Evolutionary conservation across 2,329 filamentous ascomycete species (phyloP).

Genomic region (Berkeleyomyces basicola): DNA sequence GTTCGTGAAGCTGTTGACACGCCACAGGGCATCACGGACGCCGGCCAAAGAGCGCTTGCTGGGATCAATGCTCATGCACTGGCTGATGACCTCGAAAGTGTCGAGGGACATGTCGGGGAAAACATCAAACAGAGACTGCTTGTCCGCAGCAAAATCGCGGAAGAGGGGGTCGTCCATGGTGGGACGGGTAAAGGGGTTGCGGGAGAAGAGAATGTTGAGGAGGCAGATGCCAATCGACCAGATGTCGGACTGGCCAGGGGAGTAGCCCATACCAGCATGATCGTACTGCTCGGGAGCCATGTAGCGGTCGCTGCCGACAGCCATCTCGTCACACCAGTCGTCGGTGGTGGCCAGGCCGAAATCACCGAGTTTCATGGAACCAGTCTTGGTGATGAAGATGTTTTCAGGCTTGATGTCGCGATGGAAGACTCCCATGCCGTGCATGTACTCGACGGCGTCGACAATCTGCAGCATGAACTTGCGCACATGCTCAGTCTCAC

Average conservation of each 20-base stretch:
- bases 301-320: constrained; percentile 93
- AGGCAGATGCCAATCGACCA: constrained; percentile 97
- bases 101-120: constrained; percentile 98
- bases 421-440: constrained; percentile 81
- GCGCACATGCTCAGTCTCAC: constrained; percentile 91
- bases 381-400: constrained; percentile 79
- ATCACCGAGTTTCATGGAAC: constrained; percentile 89
- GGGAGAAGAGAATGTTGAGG: constrained; percentile 88
- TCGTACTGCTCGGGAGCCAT: constrained; percentile 99
- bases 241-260: constrained; percentile 80
- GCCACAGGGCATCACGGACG: constrained; percentile 60
- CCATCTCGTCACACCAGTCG: constrained; percentile 78
- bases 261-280: constrained; percentile 72
- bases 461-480: constrained; percentile 94
- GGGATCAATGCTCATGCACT: constrained; percentile 85
- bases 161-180: constrained; percentile 85
- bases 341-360: constrained; percentile 87
- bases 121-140: constrained; percentile 91
- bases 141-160: constrained; percentile 81
- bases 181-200: constrained; percentile 87
- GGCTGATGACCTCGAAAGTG: constrained; percentile 81
- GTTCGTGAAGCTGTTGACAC: constrained; percentile 80
- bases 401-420: constrained; percentile 99
- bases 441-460: constrained; percentile 76
- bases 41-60: constrained; percentile 67